Evolutionary conservation across 176 grass and related monocot species (phyloP), one percentile per base, ranked within the genome.

Genomic region (Avena sativa): DNA sequence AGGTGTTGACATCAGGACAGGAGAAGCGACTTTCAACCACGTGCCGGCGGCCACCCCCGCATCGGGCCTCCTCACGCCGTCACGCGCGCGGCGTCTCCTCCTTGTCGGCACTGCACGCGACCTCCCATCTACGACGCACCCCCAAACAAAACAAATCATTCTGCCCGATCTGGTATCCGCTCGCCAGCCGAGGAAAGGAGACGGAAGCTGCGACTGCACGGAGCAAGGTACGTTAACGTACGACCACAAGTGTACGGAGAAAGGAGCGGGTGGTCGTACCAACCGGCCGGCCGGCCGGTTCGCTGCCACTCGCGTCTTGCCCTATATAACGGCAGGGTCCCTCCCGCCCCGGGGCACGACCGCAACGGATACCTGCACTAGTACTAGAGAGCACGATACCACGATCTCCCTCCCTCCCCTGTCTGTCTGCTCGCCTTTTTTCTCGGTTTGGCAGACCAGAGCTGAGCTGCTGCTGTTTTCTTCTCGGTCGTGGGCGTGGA

Each of bases 11-110:
- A n/a, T n/a, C n/a, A 34, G 32, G 3, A 34, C 32, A 34, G 32
- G 11, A 4, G 2, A 6, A 1, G 25, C 34, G 46, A 52, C 66
- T 85, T 89, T 91, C 94, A 91, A 89, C 78, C 94, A 89, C 78
- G 76, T 56, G 81, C 78, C 89, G 91, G 91, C 91, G 76, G 80
- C 89, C 91, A 81, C 53, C 86, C 66, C 1, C 1, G 85, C 88
- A 8, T 47, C 46, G 30, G 30, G 30, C 30, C 30, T 32, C 30
- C 30, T 32, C 30, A 32, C 30, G 30, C 30, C 30, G 30, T 32
- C 30, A 32, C 17, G 36, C 20, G 34, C 76, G 15, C 36, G 36
- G 21, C 71, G 81, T 61, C 46, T 3, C 78, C 58, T 16, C 26
- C 26, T 53, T 49, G 88, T 90, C 90, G 86, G 82, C 71, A 20